Conservation (phyloP, 2,329 filamentous ascomycete genomes). For the Monosporascus sp. region DNA sequence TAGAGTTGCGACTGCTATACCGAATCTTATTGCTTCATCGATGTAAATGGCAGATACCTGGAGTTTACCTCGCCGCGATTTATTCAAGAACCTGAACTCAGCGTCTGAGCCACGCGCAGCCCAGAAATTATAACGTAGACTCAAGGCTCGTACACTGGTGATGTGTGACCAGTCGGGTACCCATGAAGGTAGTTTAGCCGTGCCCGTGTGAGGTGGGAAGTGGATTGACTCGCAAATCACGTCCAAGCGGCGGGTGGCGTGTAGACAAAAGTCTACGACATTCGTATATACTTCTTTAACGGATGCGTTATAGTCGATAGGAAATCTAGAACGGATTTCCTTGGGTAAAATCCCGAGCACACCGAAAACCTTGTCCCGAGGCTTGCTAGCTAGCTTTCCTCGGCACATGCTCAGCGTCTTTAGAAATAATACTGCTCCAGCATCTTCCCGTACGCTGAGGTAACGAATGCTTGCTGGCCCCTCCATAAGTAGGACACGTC, state of each 20-base stretch:
- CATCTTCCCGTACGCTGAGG: neutral
- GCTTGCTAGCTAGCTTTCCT: slow-evolving; percentile 23
- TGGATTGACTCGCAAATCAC: slow-evolving; percentile 31
- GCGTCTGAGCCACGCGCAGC: slow-evolving; percentile 13
- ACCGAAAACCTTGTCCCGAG: slow-evolving; percentile 33
- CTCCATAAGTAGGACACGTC: slow-evolving; percentile 2
- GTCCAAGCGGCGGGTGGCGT: slow-evolving; percentile 22
- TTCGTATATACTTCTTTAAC: slow-evolving; percentile 29
- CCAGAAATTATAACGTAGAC: slow-evolving; percentile 13
- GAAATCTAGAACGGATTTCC: slow-evolving; percentile 21
- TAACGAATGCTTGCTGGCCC: slow-evolving; percentile 12
- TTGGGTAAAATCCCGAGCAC: slow-evolving; percentile 27
- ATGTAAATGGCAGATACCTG: slow-evolving; percentile 26
- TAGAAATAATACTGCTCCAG: slow-evolving; percentile 12
- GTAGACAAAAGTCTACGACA: slow-evolving; percentile 27
- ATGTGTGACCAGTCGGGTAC: slow-evolving; percentile 32
- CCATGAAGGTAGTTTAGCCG: slow-evolving; percentile 26
- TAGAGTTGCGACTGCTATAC: slow-evolving; percentile 24
- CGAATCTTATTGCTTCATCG: slow-evolving; percentile 17
- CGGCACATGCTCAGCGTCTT: slow-evolving; percentile 19
- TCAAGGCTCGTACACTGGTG: slow-evolving; percentile 13
- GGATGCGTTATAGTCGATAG: slow-evolving; percentile 25
- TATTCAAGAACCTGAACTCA: slow-evolving; percentile 16
- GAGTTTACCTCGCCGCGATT: slow-evolving; percentile 20
- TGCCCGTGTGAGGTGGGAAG: slow-evolving; percentile 21